phyloP scores from a whole-genome alignment of 805 yeast species.

The Nakazawaea holstii region DNA sequence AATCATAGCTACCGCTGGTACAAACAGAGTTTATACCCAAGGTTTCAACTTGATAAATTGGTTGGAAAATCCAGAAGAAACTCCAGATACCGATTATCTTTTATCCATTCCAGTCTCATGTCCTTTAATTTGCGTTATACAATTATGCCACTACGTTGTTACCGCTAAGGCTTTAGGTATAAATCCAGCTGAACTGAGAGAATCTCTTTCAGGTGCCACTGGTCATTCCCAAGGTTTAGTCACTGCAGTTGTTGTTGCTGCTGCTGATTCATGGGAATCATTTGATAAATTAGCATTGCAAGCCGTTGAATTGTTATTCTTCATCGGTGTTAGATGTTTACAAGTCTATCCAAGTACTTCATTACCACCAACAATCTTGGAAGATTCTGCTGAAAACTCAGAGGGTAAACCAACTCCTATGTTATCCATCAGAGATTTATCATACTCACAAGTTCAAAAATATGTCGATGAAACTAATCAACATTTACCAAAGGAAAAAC shows the following conservation, averaged over 20 bases:
- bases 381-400: constrained; percentile 87
- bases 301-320: constrained; percentile 82
- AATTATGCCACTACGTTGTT: constrained; percentile 87
- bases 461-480: constrained; percentile 84
- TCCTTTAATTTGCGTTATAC: constrained; percentile 96
- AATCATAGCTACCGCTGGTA: constrained; percentile 67
- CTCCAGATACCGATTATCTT: constrained; percentile 86
- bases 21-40: constrained; percentile 85
- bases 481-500: constrained; percentile 89
- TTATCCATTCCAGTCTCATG: constrained; percentile 91
- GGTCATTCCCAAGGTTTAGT: constrained; percentile 92
- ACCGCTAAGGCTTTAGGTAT: constrained; percentile 80
- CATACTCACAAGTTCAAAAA: constrained; percentile 70
- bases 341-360: constrained; percentile 90
- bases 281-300: constrained; percentile 68
- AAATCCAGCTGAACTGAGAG: constrained; percentile 84
- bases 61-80: constrained; percentile 78
- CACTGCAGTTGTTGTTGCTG: constrained; percentile 82
- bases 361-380: constrained; percentile 86
- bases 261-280: constrained; percentile 78
- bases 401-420: constrained; percentile 98
- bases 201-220: constrained; percentile 65
- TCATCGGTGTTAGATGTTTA: constrained; percentile 89
- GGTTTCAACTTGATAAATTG: constrained; percentile 87
- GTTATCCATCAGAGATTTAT: constrained; percentile 89